Evolutionary conservation across 1,284 basidiomycete species (phyloP).

Genomic region (Naganishia albida): DNA sequence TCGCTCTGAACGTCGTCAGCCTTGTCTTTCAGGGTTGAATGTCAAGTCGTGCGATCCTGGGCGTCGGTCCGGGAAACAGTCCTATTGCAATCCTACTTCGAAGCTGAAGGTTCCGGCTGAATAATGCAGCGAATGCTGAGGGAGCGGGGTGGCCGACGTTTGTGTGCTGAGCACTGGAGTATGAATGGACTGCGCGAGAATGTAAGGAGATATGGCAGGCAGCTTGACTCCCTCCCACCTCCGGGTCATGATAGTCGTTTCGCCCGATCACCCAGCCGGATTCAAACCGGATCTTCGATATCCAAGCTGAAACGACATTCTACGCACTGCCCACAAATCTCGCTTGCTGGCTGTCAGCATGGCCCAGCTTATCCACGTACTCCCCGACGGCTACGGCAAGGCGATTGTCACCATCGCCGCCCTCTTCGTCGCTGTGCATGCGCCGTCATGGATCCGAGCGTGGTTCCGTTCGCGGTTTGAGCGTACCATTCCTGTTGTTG

Average conservation of each 20-base stretch:
- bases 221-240: too few relatives aligned
- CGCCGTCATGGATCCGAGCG: slow-evolving; percentile 21
- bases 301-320: background rate
- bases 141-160: too few relatives aligned
- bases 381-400: slow-evolving; percentile 12
- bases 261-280: background rate
- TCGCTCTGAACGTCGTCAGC: too few relatives aligned
- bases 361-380: background rate
- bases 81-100: too few relatives aligned
- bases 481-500: slow-evolving; percentile 7
- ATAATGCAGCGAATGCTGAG: too few relatives aligned
- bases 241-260: background rate
- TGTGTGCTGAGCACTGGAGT: too few relatives aligned
- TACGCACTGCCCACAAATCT: background rate
- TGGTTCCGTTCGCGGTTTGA: slow-evolving; percentile 13
- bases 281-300: background rate
- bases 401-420: slow-evolving; percentile 1
- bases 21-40: too few relatives aligned
- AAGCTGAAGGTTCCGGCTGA: too few relatives aligned
- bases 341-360: background rate
- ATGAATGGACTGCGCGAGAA: too few relatives aligned
- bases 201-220: too few relatives aligned
- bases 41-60: too few relatives aligned
- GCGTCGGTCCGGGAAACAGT: too few relatives aligned
- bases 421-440: slow-evolving; percentile 17